Evolutionary conservation across 129 eudicot species (phyloP).

Genomic region (Flaveria trinervia): DNA sequence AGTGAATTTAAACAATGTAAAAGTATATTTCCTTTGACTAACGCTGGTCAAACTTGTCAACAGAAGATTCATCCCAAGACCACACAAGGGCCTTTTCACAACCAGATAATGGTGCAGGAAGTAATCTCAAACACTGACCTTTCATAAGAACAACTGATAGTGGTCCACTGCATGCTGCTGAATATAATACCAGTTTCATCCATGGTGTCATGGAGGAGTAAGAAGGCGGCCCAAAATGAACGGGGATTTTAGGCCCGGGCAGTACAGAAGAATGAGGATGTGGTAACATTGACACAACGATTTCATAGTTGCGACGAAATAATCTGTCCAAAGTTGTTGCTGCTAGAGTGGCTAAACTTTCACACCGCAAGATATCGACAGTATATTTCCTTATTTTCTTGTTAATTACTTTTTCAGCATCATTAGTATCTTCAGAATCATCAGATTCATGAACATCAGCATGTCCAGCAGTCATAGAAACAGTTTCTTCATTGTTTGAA

Average conservation of each 20-base stretch:
- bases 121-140: conserved; percentile 87
- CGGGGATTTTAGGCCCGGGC: conserved; percentile 86
- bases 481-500: conserved; percentile 44
- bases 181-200: conserved; percentile 88
- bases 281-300: conserved; percentile 94
- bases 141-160: conserved; percentile 96
- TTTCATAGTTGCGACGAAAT: conserved; percentile 86
- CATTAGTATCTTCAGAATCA: conserved; percentile 33
- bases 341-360: conserved; percentile 86
- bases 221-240: conserved; percentile 95
- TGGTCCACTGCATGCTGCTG: conserved; percentile 81
- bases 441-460: conserved; percentile 34
- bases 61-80: conserved; percentile 94
- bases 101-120: conserved; percentile 96
- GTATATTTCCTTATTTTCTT: conserved; percentile 62
- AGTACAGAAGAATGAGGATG: conserved; percentile 85
- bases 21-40: conserved; percentile 87
- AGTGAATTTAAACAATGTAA: conserved; percentile 89
- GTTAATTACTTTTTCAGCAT: conserved; percentile 35
- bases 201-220: conserved; percentile 94
- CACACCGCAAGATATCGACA: conserved; percentile 88
- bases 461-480: conserved; percentile 13
- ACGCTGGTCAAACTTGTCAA: conserved; percentile 76
- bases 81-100: conserved; percentile 94
- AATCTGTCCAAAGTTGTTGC: conserved; percentile 80